phyloP scores from a whole-genome alignment of 2,329 filamentous ascomycete genomes.

The Hypoxylon sp. region DNA sequence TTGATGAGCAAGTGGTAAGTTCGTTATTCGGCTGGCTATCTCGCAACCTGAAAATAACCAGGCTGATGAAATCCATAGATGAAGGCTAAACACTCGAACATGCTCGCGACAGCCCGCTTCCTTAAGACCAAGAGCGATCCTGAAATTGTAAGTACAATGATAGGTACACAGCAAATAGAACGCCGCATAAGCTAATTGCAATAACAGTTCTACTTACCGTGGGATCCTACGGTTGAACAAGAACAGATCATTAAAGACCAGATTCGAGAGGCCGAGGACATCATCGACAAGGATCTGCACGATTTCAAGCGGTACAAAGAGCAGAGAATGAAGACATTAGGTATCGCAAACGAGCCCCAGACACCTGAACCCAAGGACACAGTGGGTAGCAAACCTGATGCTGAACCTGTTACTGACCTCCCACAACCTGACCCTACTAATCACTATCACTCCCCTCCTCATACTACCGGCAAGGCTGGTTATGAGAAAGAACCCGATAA shows the following conservation, averaged over 20 bases:
- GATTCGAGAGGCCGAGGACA: conserved; percentile 71
- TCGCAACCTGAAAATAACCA: background rate
- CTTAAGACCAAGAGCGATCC: conserved; percentile 79
- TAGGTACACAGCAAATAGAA: background rate
- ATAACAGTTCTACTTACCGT: conserved; percentile 84
- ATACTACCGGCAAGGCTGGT: conserved; percentile 45
- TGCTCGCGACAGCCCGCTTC: conserved; percentile 78
- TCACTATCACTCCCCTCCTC: conserved; percentile 49
- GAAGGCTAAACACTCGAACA: conserved; percentile 76
- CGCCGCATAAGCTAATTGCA: conserved; percentile 14
- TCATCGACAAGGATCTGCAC: conserved; percentile 72
- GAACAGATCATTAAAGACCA: conserved; percentile 78
- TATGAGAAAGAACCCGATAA: conserved; percentile 68
- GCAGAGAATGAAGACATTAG: conserved; percentile 55
- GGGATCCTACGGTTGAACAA: conserved; percentile 77
- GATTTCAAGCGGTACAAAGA: conserved; percentile 68
- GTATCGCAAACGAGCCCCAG: conserved; percentile 46
- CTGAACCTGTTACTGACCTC: conserved; percentile 55
- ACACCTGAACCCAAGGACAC: conserved; percentile 53
- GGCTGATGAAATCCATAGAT: conserved; percentile 66
- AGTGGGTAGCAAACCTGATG: conserved; percentile 58
- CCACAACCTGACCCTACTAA: conserved; percentile 55
- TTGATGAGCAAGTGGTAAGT: conserved; percentile 81
- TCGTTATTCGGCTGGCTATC: background rate
- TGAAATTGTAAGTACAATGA: conserved; percentile 70